These are phyloP conservation scores for Pachysandra terminalis DNA, from an alignment of 164 flowering plant species.

Conservation along the genomic window DNA sequence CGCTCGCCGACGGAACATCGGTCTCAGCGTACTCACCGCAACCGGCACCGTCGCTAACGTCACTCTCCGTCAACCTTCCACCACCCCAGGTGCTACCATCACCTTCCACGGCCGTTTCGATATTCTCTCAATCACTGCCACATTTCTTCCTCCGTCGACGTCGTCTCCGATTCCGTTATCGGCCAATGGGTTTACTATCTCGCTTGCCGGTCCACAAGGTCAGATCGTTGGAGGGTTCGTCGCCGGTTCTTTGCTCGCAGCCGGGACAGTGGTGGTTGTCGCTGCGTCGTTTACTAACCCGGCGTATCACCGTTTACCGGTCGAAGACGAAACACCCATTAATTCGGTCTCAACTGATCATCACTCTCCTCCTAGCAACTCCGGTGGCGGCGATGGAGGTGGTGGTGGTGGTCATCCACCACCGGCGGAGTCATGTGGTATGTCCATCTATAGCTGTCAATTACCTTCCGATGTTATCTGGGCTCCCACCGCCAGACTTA, in stretches of 20 bases:
- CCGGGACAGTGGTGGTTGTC: slow-evolving; percentile 46
- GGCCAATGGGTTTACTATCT: slow-evolving; percentile 37
- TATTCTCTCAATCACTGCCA: slow-evolving; percentile 64
- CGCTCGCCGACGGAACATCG: slow-evolving; percentile 41
- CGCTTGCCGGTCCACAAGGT: too few relatives aligned
- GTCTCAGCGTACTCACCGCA: slow-evolving; percentile 56
- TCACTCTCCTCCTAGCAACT: too few relatives aligned
- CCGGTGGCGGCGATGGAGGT: slow-evolving; percentile 14
- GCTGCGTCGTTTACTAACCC: slow-evolving; percentile 56
- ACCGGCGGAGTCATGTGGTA: slow-evolving; percentile 31
- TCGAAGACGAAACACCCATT: slow-evolving; percentile 25
- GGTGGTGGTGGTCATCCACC: slow-evolving; percentile 30
- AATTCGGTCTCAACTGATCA: slow-evolving; percentile 19
- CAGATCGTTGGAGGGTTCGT: slow-evolving; percentile 72
- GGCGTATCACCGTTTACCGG: slow-evolving; percentile 42
- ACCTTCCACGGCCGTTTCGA: slow-evolving; percentile 76
- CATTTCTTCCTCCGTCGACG: slow-evolving; percentile 38
- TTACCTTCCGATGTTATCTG: slow-evolving; percentile 58
- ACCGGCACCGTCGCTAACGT: slow-evolving; percentile 69
- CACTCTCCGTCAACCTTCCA: slow-evolving; percentile 61
- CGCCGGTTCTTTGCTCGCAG: slow-evolving; percentile 47
- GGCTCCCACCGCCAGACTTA: slow-evolving; percentile 57
- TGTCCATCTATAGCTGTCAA: slow-evolving; percentile 49
- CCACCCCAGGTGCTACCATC: slow-evolving; percentile 48
- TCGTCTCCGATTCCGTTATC: slow-evolving; percentile 14